Conservation (phyloP, 176 grass and related monocot genomes). For the Musa itinerans region DNA sequence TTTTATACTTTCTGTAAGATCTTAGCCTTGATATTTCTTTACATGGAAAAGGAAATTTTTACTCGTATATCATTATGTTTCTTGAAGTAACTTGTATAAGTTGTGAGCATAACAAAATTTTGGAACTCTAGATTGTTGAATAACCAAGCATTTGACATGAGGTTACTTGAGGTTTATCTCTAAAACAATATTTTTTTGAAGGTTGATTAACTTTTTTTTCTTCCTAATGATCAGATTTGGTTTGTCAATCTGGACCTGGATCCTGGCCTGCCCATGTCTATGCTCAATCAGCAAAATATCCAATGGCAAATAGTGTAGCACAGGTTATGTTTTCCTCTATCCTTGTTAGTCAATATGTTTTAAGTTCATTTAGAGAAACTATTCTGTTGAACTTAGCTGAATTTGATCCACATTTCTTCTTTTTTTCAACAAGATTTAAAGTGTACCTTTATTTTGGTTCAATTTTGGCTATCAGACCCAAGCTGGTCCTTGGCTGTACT, state of each 20-base stretch:
- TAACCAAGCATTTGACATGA: background rate
- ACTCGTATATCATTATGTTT: background rate
- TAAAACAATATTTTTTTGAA: background rate
- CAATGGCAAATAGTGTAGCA: slow-evolving; percentile 98
- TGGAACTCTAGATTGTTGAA: background rate
- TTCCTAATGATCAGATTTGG: slow-evolving; percentile 66
- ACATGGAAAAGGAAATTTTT: background rate
- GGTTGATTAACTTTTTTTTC: background rate
- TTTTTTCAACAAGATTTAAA: too few species aligned
- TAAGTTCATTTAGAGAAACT: background rate
- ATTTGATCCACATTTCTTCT: too few species aligned
- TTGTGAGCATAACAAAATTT: background rate
- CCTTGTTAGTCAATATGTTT: background rate
- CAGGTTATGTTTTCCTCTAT: slow-evolving; percentile 42
- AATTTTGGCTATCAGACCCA: too few species aligned
- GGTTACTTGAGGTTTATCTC: background rate
- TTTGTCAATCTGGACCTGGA: slow-evolving; percentile 94
- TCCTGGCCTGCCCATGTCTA: slow-evolving; percentile 85
- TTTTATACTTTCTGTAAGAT: background rate
- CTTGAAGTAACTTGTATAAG: too few species aligned
- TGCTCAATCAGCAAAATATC: slow-evolving; percentile 79
- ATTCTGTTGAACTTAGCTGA: background rate
- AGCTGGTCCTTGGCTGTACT: too few species aligned
- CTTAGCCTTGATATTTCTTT: background rate
- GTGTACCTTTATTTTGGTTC: too few species aligned